Percentiles rank a stretch among this genome's conserved stretches.
Evolutionary conservation across 2,329 filamentous ascomycete genomes (phyloP).

Genomic region (Didymella keratinophila): DNA sequence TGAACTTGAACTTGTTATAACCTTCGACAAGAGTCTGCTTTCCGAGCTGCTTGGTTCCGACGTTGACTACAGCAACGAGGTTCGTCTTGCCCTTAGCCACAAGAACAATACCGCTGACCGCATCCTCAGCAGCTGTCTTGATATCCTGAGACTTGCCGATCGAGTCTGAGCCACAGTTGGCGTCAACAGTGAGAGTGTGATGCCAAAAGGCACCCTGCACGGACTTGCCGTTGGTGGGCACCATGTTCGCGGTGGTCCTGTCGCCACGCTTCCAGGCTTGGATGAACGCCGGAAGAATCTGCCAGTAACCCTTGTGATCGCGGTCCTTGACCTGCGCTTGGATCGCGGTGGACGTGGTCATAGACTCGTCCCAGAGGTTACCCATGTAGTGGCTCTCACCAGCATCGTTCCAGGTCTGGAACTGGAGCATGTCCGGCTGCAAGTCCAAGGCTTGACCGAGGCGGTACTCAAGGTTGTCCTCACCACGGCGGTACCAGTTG

Average conservation of each 20-base stretch:
- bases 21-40: conserved; percentile 23
- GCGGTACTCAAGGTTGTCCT: conserved; percentile 47
- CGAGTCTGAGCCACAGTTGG: conserved; percentile 55
- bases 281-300: conserved; percentile 50
- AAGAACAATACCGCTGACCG: conserved; percentile 24
- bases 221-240: conserved; percentile 25
- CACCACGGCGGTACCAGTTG: conserved; percentile 52
- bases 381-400: conserved; percentile 54
- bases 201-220: conserved; percentile 34
- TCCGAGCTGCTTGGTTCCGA: conserved; percentile 27
- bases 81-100: conserved; percentile 24
- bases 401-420: conserved; percentile 55
- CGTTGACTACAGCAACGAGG: conserved; percentile 36
- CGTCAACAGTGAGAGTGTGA: conserved; percentile 32
- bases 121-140: conserved; percentile 19
- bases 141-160: conserved; percentile 40
- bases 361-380: conserved; percentile 49
- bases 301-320: conserved; percentile 48
- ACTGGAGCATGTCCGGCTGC: conserved; percentile 51
- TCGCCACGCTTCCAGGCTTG: conserved; percentile 48
- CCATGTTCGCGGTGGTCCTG: conserved; percentile 31
- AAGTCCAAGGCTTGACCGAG: conserved; percentile 41
- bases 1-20: conserved; percentile 36
- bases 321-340: conserved; percentile 41
- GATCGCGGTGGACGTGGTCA: conserved; percentile 32